A percentile compares a stretch with the other conserved stretches of the same genome.
Evolutionary conservation across 371 early-diverging fungal genomes (phyloP).

Genomic region (Syncephalis fuscata): DNA sequence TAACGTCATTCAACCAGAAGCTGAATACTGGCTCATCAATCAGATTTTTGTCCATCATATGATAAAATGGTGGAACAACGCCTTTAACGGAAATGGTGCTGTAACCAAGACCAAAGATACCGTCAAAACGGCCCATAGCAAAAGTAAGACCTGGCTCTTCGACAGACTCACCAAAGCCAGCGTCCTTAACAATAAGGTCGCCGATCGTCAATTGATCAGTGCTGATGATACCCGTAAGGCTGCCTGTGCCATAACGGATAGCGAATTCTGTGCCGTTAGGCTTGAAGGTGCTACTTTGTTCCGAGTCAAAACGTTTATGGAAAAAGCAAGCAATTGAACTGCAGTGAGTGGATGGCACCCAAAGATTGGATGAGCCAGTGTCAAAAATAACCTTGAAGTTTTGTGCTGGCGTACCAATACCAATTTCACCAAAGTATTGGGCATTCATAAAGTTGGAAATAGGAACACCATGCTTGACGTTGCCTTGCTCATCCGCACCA

Average conservation of each 20-base stretch:
- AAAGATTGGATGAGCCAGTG: constrained; percentile 87
- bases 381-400: constrained; percentile 85
- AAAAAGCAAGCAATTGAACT: constrained; percentile 85
- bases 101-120: constrained; percentile 82
- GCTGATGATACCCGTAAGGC: constrained; percentile 80
- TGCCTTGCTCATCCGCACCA: constrained; percentile 30
- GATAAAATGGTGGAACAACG: constrained; percentile 84
- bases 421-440: constrained; percentile 81
- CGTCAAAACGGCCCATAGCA: constrained; percentile 83
- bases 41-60: constrained; percentile 58
- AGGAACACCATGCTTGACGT: constrained; percentile 59
- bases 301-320: constrained; percentile 68
- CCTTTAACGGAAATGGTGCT: constrained; percentile 74
- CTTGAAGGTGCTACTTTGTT: constrained; percentile 43
- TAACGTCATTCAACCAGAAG: constrained; percentile 53
- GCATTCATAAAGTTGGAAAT: constrained; percentile 91
- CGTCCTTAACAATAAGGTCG: constrained; percentile 33
- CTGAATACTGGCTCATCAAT: constrained; percentile 68
- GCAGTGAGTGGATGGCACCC: constrained; percentile 94
- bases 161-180: constrained; percentile 81
- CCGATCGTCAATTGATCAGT: constrained; percentile 58
- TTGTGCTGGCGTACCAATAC: constrained; percentile 73
- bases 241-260: constrained; percentile 82
- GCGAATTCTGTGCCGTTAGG: constrained; percentile 82
- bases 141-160: constrained; percentile 83